phyloP scores from a whole-genome alignment of 257 asterid genomes.

The Echium plantagineum region DNA sequence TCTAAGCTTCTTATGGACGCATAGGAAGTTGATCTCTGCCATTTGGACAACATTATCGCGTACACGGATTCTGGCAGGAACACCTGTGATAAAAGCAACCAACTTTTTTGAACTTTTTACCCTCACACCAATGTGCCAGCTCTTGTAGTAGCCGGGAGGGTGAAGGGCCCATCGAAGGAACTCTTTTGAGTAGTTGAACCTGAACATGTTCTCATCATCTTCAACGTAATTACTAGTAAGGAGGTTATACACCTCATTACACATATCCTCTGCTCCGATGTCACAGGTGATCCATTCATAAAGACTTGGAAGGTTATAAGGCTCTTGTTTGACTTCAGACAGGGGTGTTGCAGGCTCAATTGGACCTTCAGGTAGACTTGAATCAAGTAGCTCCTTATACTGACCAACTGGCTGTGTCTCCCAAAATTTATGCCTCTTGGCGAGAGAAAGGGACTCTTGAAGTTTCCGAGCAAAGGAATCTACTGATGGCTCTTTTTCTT shows the following conservation, averaged over 20 bases:
- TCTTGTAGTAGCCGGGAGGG: constrained; percentile 6
- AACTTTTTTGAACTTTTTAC: constrained; percentile 1
- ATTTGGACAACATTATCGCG: constrained; percentile 1
- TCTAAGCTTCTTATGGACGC: constrained; percentile 5
- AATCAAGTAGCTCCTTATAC: not conserved
- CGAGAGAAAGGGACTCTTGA: constrained; percentile 1
- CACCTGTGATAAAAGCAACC: constrained; percentile 4
- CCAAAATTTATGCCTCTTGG: constrained; percentile 3
- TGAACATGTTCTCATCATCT: constrained; percentile 7
- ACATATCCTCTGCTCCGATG: constrained; percentile 1
- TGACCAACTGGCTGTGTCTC: constrained; percentile 6
- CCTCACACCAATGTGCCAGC: constrained; percentile 5
- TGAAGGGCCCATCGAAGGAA: constrained; percentile 4
- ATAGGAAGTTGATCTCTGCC: constrained; percentile 5
- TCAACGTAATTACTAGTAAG: constrained; percentile 2
- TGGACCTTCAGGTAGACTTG: constrained; percentile 2
- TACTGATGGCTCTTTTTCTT: not conserved
- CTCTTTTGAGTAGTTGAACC: constrained; percentile 4
- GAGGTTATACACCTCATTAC: constrained; percentile 4
- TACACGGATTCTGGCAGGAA: constrained; percentile 3
- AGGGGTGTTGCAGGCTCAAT: constrained; percentile 3
- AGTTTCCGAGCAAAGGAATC: not conserved
- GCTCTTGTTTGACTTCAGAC: constrained; percentile 6
- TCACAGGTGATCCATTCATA: constrained; percentile 5
- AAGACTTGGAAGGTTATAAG: constrained; percentile 6